These are phyloP conservation scores for Xerocomus nothofagi DNA, from an alignment of 1,284 basidiomycete genomes.

Conservation along the genomic window DNA sequence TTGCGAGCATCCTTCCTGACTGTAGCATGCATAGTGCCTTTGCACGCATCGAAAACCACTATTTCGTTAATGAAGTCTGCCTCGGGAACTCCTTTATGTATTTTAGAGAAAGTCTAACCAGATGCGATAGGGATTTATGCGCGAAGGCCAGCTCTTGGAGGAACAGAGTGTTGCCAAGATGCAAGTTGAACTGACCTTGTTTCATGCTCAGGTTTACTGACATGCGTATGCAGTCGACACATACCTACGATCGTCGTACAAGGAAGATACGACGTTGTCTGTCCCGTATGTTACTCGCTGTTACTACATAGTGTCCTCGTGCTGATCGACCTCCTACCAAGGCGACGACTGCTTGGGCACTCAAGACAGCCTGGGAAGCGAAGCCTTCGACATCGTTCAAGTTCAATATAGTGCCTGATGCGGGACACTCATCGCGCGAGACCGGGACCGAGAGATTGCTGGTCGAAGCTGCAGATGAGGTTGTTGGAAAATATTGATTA, in stretches of 20 bases:
- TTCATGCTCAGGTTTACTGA: slow-evolving; percentile 13
- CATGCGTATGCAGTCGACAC: slow-evolving; percentile 59
- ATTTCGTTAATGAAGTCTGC: slow-evolving; percentile 76
- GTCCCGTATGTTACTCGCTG: slow-evolving; percentile 51
- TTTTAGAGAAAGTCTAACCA: slow-evolving; percentile 7
- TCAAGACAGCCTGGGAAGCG: slow-evolving; percentile 86
- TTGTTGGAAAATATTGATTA: slow-evolving; percentile 28
- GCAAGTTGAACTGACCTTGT: slow-evolving; percentile 42
- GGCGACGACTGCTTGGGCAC: slow-evolving; percentile 76
- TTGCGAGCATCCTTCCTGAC: slow-evolving; percentile 8
- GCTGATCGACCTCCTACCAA: slow-evolving; percentile 29
- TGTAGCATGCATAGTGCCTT: slow-evolving; percentile 61
- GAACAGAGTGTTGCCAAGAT: slow-evolving; percentile 89
- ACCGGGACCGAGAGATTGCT: slow-evolving; percentile 71
- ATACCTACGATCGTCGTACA: slow-evolving; percentile 86
- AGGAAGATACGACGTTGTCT: slow-evolving; percentile 83
- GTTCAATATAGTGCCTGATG: slow-evolving; percentile 82
- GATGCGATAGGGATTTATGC: slow-evolving; percentile 72
- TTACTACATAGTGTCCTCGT: background rate
- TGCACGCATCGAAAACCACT: slow-evolving; percentile 91
- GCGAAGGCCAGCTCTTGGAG: slow-evolving; percentile 86
- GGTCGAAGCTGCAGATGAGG: slow-evolving; percentile 53
- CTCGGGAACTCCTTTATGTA: background rate
- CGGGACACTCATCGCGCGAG: slow-evolving; percentile 88
- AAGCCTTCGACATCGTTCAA: slow-evolving; percentile 41